Conservation (phyloP, 306 rosid genomes). For the Castanopsis chinensis region DNA sequence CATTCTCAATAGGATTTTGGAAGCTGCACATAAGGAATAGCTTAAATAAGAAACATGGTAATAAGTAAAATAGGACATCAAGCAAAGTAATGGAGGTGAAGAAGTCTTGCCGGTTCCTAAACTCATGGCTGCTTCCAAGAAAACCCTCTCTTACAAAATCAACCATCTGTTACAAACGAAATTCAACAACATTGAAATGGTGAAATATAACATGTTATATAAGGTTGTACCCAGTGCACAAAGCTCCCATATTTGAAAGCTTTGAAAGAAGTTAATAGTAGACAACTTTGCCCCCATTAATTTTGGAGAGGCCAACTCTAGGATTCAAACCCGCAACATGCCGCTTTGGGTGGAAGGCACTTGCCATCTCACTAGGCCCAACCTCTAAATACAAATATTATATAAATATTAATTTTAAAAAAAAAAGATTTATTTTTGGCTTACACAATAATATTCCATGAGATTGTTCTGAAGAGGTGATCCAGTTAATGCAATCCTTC, state of each 20-base stretch:
- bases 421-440: too few species aligned
- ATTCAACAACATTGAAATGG: constrained; percentile 1
- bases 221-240: not conserved
- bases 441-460: constrained; percentile 98
- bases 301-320: too few species aligned
- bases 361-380: too few species aligned
- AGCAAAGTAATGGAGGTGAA: constrained; percentile 23
- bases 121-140: constrained; percentile 99
- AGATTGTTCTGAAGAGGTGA: constrained; percentile 99
- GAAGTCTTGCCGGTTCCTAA: constrained; percentile 84
- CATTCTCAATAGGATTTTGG: constrained; percentile 97
- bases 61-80: constrained; percentile 8
- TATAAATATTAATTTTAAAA: too few species aligned
- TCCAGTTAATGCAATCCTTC: constrained; percentile 96
- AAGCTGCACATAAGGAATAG: constrained; percentile 55
- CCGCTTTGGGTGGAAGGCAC: too few species aligned
- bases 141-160: constrained; percentile 99
- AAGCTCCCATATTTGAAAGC: too few species aligned
- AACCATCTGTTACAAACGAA: constrained; percentile 78
- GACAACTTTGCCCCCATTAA: too few species aligned
- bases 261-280: too few species aligned
- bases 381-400: too few species aligned
- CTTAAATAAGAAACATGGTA: constrained; percentile 15
- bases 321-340: too few species aligned
- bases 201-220: constrained; percentile 15